Base-by-base conservation (phyloP, 768 basidiomycete species). In the Epithele typhae region DNA sequence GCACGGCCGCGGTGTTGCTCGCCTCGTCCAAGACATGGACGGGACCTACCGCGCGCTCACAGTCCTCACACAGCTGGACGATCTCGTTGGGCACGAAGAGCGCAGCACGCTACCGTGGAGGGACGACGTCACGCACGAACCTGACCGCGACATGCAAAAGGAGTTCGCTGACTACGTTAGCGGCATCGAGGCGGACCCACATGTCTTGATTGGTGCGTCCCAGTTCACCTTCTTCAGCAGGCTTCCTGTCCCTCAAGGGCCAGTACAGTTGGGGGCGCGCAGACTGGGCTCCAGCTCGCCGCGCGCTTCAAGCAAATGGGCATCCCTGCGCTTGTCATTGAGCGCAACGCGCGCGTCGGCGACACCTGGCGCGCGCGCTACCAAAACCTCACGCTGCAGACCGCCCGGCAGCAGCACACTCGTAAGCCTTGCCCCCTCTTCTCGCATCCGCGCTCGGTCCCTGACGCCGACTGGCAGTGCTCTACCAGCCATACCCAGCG, bases 361-460 rank as follows among this genome's bases (percentile, higher is more conserved):
- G 78, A 81, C 52, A 74, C 71, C 56, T 82, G 79, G 80, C 69
- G 79, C 46, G 69, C 75, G 25, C 71, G 82, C 7, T 84, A 84
- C 56, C 74, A 78, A 36, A 68, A 76, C 0, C 61, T 83, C 8
- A 79, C 73, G 39, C 62, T 84, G 17, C 81, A 56, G 18, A 53
- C 52, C 4, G 34, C 46, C 23, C 44, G 37, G 27, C 45, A 25
- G 23, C 44, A 48, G 15, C 47, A 53, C 15, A 46, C 36, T 2
- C 4, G 52, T 49, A 81, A 45, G 75, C 53, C 65, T 72, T n/a
- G 3, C 66, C 76, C 27, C 77, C 73, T 73, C 45, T 59, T 67
- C 2, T 5, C 4, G 23, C 7, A 18, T 5, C 7, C n/a, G n/a
- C n/a, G n/a, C n/a, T n/a, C n/a, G n/a, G 22, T 41, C 17, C 38